These are phyloP conservation scores for Paraconiothyrium brasiliense DNA, from an alignment of 2,329 filamentous ascomycete species.

Conservation along the genomic window DNA sequence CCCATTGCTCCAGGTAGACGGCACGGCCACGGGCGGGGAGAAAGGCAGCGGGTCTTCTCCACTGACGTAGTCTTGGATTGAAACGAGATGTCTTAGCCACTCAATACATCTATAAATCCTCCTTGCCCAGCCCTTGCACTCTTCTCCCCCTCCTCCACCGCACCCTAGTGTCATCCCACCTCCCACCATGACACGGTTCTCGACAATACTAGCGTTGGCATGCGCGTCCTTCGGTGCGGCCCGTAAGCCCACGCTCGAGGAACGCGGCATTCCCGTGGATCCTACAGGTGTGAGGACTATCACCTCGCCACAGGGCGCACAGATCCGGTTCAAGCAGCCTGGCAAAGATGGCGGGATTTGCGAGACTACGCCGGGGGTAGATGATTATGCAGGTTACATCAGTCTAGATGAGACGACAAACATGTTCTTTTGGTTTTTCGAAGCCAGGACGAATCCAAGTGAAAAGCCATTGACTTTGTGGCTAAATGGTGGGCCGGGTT, in stretches of 20 bases:
- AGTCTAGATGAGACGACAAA: constrained; percentile 47
- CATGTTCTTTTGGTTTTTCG: constrained; percentile 60
- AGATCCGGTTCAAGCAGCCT: constrained; percentile 48
- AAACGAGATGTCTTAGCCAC: constrained; percentile 1
- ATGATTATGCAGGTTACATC: constrained; percentile 51
- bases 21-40: constrained; percentile 1
- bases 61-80: background rate
- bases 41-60: background rate
- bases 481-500: constrained; percentile 65
- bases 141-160: background rate
- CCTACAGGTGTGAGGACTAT: constrained; percentile 44
- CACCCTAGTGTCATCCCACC: background rate
- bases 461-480: constrained; percentile 55
- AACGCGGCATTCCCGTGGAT: constrained; percentile 43
- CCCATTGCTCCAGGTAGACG: background rate
- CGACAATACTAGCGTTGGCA: constrained; percentile 33
- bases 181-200: constrained; percentile 34
- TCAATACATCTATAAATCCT: background rate
- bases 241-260: constrained; percentile 36
- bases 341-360: constrained; percentile 54
- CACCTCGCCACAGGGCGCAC: constrained; percentile 45
- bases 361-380: constrained; percentile 50
- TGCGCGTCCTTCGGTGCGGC: constrained; percentile 26
- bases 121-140: background rate
- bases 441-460: constrained; percentile 55